Percentiles rank a stretch among this genome's conserved stretches.
Evolutionary conservation across 139 green algal species (phyloP).

Genomic region (Chlorokybus atmophyticus): DNA sequence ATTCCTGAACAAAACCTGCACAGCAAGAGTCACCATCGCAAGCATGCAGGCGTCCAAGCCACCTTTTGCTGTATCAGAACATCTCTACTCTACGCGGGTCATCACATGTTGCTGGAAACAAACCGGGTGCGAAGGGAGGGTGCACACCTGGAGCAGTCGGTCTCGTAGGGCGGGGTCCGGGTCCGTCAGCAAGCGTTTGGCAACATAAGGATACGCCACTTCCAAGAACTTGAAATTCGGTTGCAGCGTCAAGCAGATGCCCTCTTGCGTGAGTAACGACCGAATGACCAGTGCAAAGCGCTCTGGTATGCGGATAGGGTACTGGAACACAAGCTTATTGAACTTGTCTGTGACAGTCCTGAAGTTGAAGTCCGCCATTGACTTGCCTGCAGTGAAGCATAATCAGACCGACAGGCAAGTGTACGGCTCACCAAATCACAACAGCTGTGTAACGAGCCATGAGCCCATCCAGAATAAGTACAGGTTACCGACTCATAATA

Average conservation of each 20-base stretch:
- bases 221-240: constrained; percentile 87
- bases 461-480: too few species aligned
- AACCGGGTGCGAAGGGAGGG: not conserved
- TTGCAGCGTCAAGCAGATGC: constrained; percentile 95
- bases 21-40: too few species aligned
- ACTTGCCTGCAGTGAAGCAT: constrained; percentile 6
- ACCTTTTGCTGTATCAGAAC: too few species aligned
- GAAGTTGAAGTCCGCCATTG: constrained; percentile 93
- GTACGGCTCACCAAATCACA: too few species aligned
- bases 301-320: constrained; percentile 97
- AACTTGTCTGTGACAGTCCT: constrained; percentile 91
- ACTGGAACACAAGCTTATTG: constrained; percentile 98
- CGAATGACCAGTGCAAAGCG: constrained; percentile 93
- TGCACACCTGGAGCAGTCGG: constrained; percentile 72
- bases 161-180: constrained; percentile 81
- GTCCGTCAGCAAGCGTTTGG: constrained; percentile 82
- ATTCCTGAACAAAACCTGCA: constrained; percentile 36
- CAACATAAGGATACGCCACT: constrained; percentile 71
- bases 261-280: constrained; percentile 76
- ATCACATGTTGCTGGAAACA: not conserved
- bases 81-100: too few species aligned
- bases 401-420: too few species aligned
- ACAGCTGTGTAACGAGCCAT: too few species aligned
- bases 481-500: too few species aligned
- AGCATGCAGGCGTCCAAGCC: too few species aligned